Base-by-base conservation (phyloP, 2,329 filamentous ascomycete genomes). In the Alternaria brassicae region DNA sequence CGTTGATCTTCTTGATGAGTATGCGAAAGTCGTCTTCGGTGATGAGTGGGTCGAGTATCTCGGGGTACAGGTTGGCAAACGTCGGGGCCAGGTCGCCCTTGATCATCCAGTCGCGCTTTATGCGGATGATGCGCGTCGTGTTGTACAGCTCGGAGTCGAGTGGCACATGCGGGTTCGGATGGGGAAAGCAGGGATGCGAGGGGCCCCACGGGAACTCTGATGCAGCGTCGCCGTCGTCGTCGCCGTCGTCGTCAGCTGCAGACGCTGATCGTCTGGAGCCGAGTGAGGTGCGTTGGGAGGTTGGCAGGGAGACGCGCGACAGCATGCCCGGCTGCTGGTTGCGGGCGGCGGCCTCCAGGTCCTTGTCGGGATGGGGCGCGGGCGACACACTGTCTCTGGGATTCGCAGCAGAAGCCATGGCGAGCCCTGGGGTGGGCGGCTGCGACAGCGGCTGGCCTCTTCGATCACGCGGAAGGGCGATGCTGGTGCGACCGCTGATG, bases 61-160 rank as follows among this genome's bases (percentile, higher is more conserved):
- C 95, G 0, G 95, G 95, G 72, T 99, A 99, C 3, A 97, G 83
- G 71, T 98, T 97, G 15, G 92, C 95, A 75, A 96, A 98, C 0
- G 93, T 92, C 0, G 95, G 95, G 1, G 93, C 94, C 27, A 97
- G 81, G 77, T 99, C 95, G 34, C 94, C 95, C 61, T 89, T 86
- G 28, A 93, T 79, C 79, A 98, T 89, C 91, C 93, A 99, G 78
- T 99, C 95, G 40, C 95, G 86, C 58, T 89, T 89, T 63, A 99
- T 90, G 15, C 95, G 89, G 71, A 99, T 97, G 65, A 99, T 91
- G 56, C 94, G 89, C 2, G 95, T 99, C 6, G 84, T 88, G 44
- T 84, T 79, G 72, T 92, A 92, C 65, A 96, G 88, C 13, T 86
- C 83, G 7, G 92, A 96, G 56, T 88, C 83, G 10, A 91, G 75